Base-by-base conservation (phyloP, 306 rosid species). In the Albizia julibrissin region DNA sequence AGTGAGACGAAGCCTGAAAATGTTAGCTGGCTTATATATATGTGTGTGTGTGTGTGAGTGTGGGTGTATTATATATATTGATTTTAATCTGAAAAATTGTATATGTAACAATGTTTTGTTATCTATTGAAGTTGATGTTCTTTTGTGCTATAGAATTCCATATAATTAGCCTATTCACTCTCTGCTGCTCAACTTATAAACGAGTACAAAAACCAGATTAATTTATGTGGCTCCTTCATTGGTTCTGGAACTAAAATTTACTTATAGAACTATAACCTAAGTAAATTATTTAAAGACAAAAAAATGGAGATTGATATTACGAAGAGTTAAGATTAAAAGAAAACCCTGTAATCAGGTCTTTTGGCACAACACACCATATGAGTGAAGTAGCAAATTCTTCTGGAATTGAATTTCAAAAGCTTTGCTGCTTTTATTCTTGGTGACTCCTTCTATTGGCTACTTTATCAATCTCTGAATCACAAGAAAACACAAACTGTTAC, bases 351-450 rank as follows among this genome's bases (percentile, higher is more conserved):
- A 54, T 47, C 33, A 31, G 10, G 69, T 66, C 46, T 9, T 12
- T 62, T 18, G 11, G 21, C 39, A 62, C 21, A 27, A 62, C 39
- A 12, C 14, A 31, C 65, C 31, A 22, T 1, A 42, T 15, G 16
- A 65, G 73, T 61, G 26, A 69, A 59, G 50, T 21, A 37, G 24
- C 64, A 78, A 61, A 86, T 54, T 37, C 34, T 72, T 29, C 78
- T 39, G 39, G 42, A 31, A 22, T 74, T 74, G 39, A 61, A 69
- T 81, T 79, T 76, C 69, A 74, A 44, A 18, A 66, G 61, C 77
- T 74, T 72, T 78, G 39, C 74, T 74, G 66, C 12, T 66, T 84
- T 66, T 87, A 82, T 87, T 87, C 79, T 81, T 33, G 80, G 14
- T 75, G 81, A 58, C 46, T 82, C 82, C 58, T 75, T 62, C 39